Evolutionary conservation across 2,329 filamentous ascomycete genomes (phyloP), one percentile per base, ranked within the genome.

Genomic region (Phyllosticta paracitricarpa): DNA sequence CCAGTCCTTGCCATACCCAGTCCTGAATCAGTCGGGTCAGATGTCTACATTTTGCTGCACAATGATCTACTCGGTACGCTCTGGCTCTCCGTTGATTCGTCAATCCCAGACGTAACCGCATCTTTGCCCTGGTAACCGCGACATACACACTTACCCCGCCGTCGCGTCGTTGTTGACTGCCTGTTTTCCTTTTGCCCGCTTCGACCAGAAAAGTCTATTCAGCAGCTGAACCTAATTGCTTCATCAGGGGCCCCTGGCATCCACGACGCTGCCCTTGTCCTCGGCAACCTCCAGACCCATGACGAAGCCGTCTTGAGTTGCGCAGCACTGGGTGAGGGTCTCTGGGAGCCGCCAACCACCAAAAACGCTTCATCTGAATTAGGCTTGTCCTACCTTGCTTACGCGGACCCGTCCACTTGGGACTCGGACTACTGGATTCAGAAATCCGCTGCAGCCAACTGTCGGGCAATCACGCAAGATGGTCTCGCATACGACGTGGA

Each of bases 21-120:
- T 56, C 67, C 69, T 24, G 63, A 66, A 55, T 65, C 67, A 26
- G 61, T 69, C 59, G 66, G 66, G 26, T 70, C 68, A 54, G 70
- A 72, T 57, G 35, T 75, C 17, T 62, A 61, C 7, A 64, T 66
- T 28, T 35, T 66, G 51, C 58, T 60, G n/a, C 59, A 64, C 57
- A 62, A 66, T 62, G 62, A 65, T 63, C 60, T 67, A 40, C 63
- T 66, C 59, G 63, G 60, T 63, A 57, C 28, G 61, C 48, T 22
- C 22, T 30, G 22, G 24, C 26, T 35, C 35, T 17, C n/a, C 19
- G 19, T 5, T 22, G 26, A 12, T 48, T n/a, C 40, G 14, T 48
- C 40, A n/a, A 48, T n/a, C 40, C 2, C 12, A 14, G 33, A 48
- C 35, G 10, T 9, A 14, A 40, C 35, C 40, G 40, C 6, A 14